Conservation (phyloP, 371 early-diverging fungal genomes). For the Apophysomyces elegans region DNA sequence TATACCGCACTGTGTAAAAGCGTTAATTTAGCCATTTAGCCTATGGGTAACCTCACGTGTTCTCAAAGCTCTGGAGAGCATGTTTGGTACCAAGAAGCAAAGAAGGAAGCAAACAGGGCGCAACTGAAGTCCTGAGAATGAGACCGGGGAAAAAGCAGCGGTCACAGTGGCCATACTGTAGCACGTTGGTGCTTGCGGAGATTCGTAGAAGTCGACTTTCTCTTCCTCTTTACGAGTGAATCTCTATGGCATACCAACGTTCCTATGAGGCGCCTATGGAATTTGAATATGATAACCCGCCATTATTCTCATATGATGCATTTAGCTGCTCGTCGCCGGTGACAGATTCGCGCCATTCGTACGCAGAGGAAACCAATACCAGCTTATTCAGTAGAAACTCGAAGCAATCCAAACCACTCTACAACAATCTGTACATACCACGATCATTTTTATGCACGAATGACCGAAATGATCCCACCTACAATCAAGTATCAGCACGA, state of each 20-base stretch:
- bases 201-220: neutral
- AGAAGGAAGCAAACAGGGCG: neutral
- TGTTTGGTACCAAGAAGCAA: neutral
- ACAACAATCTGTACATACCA: slow-evolving; percentile 14
- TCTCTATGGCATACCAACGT: slow-evolving; percentile 19
- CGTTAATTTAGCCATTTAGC: neutral
- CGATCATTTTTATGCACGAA: neutral
- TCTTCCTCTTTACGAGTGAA: neutral
- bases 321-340: slow-evolving; percentile 8
- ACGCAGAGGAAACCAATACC: neutral
- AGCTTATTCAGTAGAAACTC: neutral
- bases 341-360: neutral
- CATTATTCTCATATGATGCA: slow-evolving; percentile 13
- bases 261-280: slow-evolving; percentile 31
- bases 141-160: too few relatives aligned
- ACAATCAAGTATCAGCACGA: neutral
- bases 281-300: slow-evolving; percentile 26
- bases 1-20: neutral
- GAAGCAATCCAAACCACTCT: neutral
- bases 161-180: too few relatives aligned
- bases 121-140: neutral
- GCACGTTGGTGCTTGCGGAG: too few relatives aligned
- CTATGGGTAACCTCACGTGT: neutral
- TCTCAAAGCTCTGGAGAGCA: slow-evolving; percentile 1
- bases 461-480: neutral